Evolutionary conservation across 2,329 filamentous ascomycete genomes (phyloP), one percentile per base, ranked within the genome.

Genomic region (Trichoderma citrinoviride): DNA sequence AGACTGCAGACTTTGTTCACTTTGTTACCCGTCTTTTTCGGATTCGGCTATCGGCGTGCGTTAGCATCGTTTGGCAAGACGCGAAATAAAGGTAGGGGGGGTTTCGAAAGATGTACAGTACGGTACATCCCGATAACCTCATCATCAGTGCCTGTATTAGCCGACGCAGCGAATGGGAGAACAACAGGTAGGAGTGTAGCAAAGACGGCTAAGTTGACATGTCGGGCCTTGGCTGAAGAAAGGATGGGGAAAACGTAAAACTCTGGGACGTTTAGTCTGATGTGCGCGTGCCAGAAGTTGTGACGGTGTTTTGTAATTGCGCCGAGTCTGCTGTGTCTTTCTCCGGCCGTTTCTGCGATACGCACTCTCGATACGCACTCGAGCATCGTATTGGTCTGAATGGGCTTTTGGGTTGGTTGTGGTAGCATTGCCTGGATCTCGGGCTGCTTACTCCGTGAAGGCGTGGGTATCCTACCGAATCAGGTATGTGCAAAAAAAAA

Each of bases 101-200:
- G n/a, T n/a, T 57, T 44, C 23, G 33, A 37, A 15, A 5, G 3
- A 49, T n/a, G 19, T 50, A 8, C 27, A 17, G 19, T 29, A 12
- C 33, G 33, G 14, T 37, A 14, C 12, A 37, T 10, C 33, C 33
- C 14, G 33, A 37, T 37, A 37, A 37, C 33, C 33, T 37, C 33
- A 14, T 29, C 17, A 57, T 15, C n/a, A 33, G n/a, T 23, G 21
- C 33, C 33, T 27, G 44, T 15, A 29, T 44, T 41, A 53, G 37
- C 47, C 58, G 47, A 61, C 53, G 25, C 33, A 53, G 44, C 58
- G 47, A 53, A 61, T 52, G 47, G 53, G 58, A 53, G 47, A 53
- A 53, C 47, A 46, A 61, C 33, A 14, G 12, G 33, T 5, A 14
- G 33, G 14, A 10, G 12, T n/a, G 8, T 19, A 46, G 41, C 3